Conservation (phyloP, 306 rosid species). For the Casuarina cunninghamiana region DNA sequence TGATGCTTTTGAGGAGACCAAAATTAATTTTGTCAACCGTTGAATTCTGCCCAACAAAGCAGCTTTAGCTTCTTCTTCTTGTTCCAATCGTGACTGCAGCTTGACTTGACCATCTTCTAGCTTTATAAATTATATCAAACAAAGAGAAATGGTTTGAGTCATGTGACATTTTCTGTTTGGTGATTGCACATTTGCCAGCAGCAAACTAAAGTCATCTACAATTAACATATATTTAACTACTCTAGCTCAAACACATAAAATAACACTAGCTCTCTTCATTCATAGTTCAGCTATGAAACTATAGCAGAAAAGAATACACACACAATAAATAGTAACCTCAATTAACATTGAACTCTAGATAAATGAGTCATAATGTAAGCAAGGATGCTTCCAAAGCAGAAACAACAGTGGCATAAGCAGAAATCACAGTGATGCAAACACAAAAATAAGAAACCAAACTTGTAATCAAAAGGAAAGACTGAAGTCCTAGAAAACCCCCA, state of each 20-base stretch:
- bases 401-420: not conserved
- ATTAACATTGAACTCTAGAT: not conserved
- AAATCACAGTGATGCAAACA: not conserved
- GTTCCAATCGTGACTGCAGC: constrained; percentile 93
- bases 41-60: constrained; percentile 96
- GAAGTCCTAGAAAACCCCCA: constrained; percentile 2
- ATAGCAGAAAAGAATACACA: not conserved
- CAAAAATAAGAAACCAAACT: not conserved
- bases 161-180: not conserved
- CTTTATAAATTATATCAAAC: constrained; percentile 53
- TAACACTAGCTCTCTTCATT: not conserved
- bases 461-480: not conserved
- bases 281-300: not conserved
- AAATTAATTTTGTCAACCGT: constrained; percentile 90
- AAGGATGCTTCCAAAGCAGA: not conserved
- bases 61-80: constrained; percentile 98
- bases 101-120: constrained; percentile 93
- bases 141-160: constrained; percentile 40
- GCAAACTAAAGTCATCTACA: not conserved
- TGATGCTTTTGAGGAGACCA: constrained; percentile 88
- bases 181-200: not conserved
- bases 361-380: not conserved
- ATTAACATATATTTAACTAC: not conserved
- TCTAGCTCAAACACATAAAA: not conserved
- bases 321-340: not conserved